phyloP scores from a whole-genome alignment of 2,329 filamentous ascomycete species.

The Colletotrichum brevisporum region DNA sequence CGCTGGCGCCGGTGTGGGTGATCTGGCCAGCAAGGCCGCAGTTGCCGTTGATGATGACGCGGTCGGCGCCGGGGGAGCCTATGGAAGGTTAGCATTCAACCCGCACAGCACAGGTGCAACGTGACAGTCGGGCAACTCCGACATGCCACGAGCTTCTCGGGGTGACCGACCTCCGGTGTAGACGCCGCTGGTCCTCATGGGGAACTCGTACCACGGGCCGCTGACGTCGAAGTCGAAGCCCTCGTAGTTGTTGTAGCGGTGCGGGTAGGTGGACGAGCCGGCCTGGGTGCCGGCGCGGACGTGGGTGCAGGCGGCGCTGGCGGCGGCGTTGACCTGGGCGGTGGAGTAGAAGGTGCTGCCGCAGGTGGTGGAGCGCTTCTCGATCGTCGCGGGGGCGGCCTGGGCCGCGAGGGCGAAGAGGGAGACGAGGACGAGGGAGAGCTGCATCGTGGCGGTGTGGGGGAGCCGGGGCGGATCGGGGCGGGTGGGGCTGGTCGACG shows the following conservation, averaged over 20 bases:
- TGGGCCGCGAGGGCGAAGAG: slow-evolving; percentile 37
- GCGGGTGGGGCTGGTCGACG: background rate
- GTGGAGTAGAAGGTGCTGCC: slow-evolving; percentile 67
- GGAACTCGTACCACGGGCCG: slow-evolving; percentile 76
- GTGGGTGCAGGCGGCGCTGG: slow-evolving; percentile 66
- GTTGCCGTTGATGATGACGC: slow-evolving; percentile 73
- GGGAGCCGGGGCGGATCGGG: background rate
- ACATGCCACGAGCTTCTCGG: too few relatives aligned
- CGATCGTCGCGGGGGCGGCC: slow-evolving; percentile 32
- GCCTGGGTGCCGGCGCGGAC: slow-evolving; percentile 56
- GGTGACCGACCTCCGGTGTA: slow-evolving; percentile 68
- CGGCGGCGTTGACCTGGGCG: slow-evolving; percentile 63
- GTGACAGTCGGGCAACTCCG: too few relatives aligned
- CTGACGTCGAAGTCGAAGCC: slow-evolving; percentile 71
- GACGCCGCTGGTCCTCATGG: slow-evolving; percentile 67
- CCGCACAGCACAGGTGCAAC: background rate
- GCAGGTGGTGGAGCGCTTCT: slow-evolving; percentile 62
- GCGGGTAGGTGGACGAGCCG: slow-evolving; percentile 64
- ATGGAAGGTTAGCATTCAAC: background rate
- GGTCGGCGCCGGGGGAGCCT: slow-evolving; percentile 76
- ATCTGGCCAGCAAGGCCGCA: slow-evolving; percentile 74
- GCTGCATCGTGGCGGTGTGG: slow-evolving; percentile 32
- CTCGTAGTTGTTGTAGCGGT: slow-evolving; percentile 74
- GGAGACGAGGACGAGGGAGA: slow-evolving; percentile 38
- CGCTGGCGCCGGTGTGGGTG: slow-evolving; percentile 79